These are phyloP conservation scores for Atractiella rhizophila DNA, from an alignment of 768 basidiomycete genomes.

Conservation along the genomic window DNA sequence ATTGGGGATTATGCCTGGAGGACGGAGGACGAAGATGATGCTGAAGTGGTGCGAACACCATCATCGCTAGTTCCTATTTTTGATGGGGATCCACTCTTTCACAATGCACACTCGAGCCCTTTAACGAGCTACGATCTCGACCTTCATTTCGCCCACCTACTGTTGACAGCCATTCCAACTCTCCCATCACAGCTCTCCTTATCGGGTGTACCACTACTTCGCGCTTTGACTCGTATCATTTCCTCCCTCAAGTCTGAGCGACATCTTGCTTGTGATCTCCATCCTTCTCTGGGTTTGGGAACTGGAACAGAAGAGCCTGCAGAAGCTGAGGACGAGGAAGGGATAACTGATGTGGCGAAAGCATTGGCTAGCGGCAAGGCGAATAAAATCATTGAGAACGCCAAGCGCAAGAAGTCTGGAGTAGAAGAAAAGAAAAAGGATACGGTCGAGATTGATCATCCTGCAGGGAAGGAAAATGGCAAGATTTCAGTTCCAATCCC, in stretches of 20 bases:
- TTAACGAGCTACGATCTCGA: conserved; percentile 43
- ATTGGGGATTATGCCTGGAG: conserved; percentile 35
- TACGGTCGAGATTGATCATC: conserved; percentile 18
- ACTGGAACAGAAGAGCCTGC: conserved; percentile 14
- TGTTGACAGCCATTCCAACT: conserved; percentile 37
- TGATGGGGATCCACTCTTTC: conserved; percentile 53
- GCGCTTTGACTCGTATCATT: conserved; percentile 24
- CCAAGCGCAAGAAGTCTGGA: conserved; percentile 38
- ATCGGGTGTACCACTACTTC: conserved; percentile 33
- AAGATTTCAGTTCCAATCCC: conserved; percentile 58
- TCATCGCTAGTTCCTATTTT: too few species aligned
- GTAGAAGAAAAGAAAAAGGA: conserved; percentile 12
- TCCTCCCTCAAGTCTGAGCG: conserved; percentile 11
- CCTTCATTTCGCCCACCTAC: conserved; percentile 43
- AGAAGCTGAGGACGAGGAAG: conserved; percentile 42
- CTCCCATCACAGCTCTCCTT: conserved; percentile 34
- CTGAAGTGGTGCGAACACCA: too few species aligned
- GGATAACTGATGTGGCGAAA: conserved; percentile 68
- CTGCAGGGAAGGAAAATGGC: conserved; percentile 52
- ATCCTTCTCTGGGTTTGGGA: conserved; percentile 7
- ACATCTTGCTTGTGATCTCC: too few species aligned
- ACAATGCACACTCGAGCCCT: conserved; percentile 34
- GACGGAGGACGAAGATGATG: too few species aligned
- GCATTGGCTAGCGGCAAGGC: conserved; percentile 76
- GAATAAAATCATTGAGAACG: conserved; percentile 60